These are phyloP conservation scores for Salix purpurea DNA, from an alignment of 345 rosid species.

Conservation along the genomic window DNA sequence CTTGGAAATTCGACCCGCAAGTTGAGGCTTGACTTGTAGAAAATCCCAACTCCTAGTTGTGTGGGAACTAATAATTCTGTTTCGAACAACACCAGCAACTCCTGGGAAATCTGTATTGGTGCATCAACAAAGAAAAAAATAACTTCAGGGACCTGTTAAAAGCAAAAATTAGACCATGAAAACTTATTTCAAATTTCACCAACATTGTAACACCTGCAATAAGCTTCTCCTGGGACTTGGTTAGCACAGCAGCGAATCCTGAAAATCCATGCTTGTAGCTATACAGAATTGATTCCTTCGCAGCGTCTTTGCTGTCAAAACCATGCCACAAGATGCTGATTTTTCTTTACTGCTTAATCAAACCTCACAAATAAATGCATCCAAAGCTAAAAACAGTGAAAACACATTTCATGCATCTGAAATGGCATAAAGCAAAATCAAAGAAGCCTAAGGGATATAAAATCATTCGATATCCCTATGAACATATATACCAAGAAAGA, in stretches of 20 bases:
- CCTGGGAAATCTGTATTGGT: background rate
- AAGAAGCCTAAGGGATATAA: background rate
- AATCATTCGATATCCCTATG: background rate
- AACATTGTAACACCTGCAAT: background rate
- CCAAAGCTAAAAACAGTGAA: background rate
- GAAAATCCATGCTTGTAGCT: conserved; percentile 74
- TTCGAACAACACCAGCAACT: conserved; percentile 43
- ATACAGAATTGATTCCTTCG: conserved; percentile 50
- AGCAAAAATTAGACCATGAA: background rate
- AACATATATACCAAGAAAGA: background rate
- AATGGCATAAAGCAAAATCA: background rate
- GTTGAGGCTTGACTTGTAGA: conserved; percentile 42
- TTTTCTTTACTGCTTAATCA: background rate
- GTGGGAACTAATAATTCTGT: conserved; percentile 44
- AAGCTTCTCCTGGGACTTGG: conserved; percentile 39
- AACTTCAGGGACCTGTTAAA: background rate
- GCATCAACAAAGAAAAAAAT: background rate
- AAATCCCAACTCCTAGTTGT: conserved; percentile 71
- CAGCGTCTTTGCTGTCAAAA: conserved; percentile 46
- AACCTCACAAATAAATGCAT: background rate
- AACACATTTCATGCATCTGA: background rate
- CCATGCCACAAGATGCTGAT: background rate
- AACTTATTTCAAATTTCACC: background rate
- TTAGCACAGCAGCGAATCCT: conserved; percentile 68
- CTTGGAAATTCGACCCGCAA: conserved; percentile 31